A percentile compares a stretch with the other conserved stretches of the same genome.
These are phyloP conservation scores for Naganishia vishniacii DNA, from an alignment of 768 basidiomycete genomes.

Conservation along the genomic window DNA sequence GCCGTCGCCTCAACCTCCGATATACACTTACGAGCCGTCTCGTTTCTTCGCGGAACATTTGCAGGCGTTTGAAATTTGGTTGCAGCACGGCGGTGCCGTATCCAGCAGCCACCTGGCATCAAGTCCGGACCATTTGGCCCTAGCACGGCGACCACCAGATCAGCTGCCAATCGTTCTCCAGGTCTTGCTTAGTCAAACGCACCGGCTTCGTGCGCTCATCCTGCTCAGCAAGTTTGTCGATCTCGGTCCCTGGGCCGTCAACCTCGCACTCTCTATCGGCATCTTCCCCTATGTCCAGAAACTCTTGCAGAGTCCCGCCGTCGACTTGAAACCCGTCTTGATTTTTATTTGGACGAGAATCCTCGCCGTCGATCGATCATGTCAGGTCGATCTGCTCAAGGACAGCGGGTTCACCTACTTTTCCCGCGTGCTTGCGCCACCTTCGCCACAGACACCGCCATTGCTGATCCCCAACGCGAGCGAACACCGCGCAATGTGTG, in stretches of 20 bases:
- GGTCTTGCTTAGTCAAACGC: slow-evolving; percentile 90
- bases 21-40: slow-evolving; percentile 73
- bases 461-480: slow-evolving; percentile 76
- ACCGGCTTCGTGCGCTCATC: slow-evolving; percentile 89
- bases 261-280: slow-evolving; percentile 88
- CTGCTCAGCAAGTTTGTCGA: slow-evolving; percentile 96
- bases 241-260: slow-evolving; percentile 96
- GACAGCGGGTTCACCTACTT: slow-evolving; percentile 58
- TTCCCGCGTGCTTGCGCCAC: slow-evolving; percentile 46
- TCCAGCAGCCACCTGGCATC: slow-evolving; percentile 19
- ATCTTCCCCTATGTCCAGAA: slow-evolving; percentile 99
- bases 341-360: slow-evolving; percentile 99
- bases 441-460: slow-evolving; percentile 54
- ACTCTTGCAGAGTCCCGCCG: slow-evolving; percentile 86
- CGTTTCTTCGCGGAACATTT: slow-evolving; percentile 93
- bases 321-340: slow-evolving; percentile 90
- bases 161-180: slow-evolving; percentile 97
- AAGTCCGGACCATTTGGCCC: slow-evolving; percentile 37
- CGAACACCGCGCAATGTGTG: slow-evolving; percentile 97
- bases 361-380: slow-evolving; percentile 87
- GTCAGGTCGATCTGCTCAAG: slow-evolving; percentile 81
- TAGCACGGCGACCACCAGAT: slow-evolving; percentile 85
- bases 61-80: slow-evolving; percentile 97
- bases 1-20: slow-evolving; percentile 49
- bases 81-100: slow-evolving; percentile 67